Evolutionary conservation across 306 rosid genomes (phyloP).

Genomic region (Pachyrhizus erosus): DNA sequence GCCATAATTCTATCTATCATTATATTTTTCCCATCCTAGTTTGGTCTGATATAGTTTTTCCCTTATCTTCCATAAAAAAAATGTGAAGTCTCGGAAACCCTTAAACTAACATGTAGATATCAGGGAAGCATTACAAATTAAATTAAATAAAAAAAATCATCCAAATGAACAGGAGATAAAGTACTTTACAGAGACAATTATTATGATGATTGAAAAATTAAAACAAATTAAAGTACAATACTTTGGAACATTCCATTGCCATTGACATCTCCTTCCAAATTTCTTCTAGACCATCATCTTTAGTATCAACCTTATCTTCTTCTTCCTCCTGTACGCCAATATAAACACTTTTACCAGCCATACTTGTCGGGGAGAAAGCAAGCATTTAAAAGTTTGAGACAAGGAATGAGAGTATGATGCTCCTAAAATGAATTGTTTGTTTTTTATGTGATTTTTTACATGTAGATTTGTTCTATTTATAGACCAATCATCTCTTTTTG

Average conservation of each 20-base stretch:
- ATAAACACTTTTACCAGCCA: constrained; percentile 52
- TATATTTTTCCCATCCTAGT: not conserved
- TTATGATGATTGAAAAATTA: not conserved
- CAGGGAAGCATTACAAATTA: not conserved
- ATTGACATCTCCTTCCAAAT: constrained; percentile 89
- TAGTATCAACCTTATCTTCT: constrained; percentile 35
- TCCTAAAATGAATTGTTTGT: too few species aligned
- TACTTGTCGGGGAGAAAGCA: constrained; percentile 35
- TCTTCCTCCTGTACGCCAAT: constrained; percentile 67
- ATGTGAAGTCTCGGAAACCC: not conserved
- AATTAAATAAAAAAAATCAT: not conserved
- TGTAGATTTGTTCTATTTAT: too few species aligned
- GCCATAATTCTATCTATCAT: constrained; percentile 1
- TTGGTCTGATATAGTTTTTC: not conserved
- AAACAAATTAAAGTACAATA: constrained; percentile 42
- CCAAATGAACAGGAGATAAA: constrained; percentile 3
- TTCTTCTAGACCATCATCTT: constrained; percentile 74
- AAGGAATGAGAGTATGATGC: constrained; percentile 42
- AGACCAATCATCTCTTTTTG: too few species aligned
- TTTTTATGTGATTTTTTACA: too few species aligned
- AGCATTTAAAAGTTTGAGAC: constrained; percentile 13
- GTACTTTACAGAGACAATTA: constrained; percentile 20
- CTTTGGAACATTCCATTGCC: constrained; percentile 80
- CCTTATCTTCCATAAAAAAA: not conserved
- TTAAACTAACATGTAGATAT: not conserved